phyloP scores from a whole-genome alignment of 768 basidiomycete genomes.

The Tylopilus sp. region DNA sequence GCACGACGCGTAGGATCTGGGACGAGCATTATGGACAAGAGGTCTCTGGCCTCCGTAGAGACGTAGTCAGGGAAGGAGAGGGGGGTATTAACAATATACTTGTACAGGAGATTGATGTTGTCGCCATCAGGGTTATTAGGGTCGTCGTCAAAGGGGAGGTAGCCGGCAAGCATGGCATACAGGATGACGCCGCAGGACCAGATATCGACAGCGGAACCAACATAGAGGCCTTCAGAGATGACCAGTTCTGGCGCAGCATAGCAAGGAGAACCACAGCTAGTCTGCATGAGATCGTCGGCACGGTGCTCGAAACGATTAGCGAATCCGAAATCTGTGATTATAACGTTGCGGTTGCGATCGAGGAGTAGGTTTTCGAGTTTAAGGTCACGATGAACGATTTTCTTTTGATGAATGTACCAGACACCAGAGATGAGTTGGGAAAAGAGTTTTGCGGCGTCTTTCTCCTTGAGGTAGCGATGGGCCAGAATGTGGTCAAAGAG shows the following conservation, averaged over 20 bases:
- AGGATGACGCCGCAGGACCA: conserved; percentile 96
- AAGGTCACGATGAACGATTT: conserved; percentile 98
- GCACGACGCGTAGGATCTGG: conserved; percentile 84
- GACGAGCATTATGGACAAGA: conserved; percentile 90
- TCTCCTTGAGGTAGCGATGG: conserved; percentile 92
- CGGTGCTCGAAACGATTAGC: conserved; percentile 96
- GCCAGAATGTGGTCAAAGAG: conserved; percentile 99
- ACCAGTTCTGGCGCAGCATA: conserved; percentile 98
- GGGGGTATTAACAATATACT: conserved; percentile 96
- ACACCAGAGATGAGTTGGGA: conserved; percentile 98
- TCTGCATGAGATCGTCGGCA: conserved; percentile 95
- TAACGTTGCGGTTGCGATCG: conserved; percentile 95
- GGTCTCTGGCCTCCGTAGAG: conserved; percentile 74
- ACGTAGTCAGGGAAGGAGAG: conserved; percentile 98
- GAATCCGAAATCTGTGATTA: conserved; percentile 99
- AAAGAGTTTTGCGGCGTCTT: conserved; percentile 92
- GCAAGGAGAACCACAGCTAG: conserved; percentile 94
- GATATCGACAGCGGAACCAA: conserved; percentile 96
- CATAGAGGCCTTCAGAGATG: conserved; percentile 94
- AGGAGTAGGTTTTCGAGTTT: conserved; percentile 98
- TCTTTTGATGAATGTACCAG: conserved; percentile 98
- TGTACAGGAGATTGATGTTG: conserved; percentile 98
- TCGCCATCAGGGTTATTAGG: conserved; percentile 98
- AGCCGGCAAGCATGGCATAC: conserved; percentile 95
- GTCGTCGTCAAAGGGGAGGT: conserved; percentile 99